Base-by-base conservation (phyloP, 192 early-diverging fungal genomes). In the Ambispora gerdemannii region DNA sequence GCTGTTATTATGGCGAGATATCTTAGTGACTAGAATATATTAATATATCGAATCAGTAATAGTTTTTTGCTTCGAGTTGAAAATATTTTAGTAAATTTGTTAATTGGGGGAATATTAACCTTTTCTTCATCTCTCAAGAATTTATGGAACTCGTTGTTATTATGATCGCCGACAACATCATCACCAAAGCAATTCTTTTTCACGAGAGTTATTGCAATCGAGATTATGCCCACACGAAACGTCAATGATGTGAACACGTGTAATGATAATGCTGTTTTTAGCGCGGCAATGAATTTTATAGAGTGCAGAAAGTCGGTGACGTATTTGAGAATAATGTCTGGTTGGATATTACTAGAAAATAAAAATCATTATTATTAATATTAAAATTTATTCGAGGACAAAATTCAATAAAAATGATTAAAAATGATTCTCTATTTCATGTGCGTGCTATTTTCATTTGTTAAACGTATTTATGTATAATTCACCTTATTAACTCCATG, bases 1-100 rank as follows among this genome's bases (percentile, higher is more conserved):
- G 66, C 50, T 13, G 50, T 55, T 33, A 67, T 67, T 20, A 66
- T 43, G 38, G 38, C 38, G 38, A 43, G 38, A 43, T 43, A 43
- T 43, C 38, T 43, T 43, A 10, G 38, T 6, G 38, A 15, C 38
- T 43, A 43, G 7, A 43, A 15, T 10, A 43, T 43, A n/a, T n/a
- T n/a, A n/a, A n/a, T n/a, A n/a, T n/a, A n/a, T n/a, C n/a, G n/a
- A n/a, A n/a, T n/a, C n/a, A n/a, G n/a, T n/a, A n/a, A n/a, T n/a
- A n/a, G n/a, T n/a, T n/a, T n/a, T n/a, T 43, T 10, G 15, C 6
- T 43, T 43, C 6, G 38, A 15, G 38, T 43, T 43, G 15, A 43
- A 43, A 43, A 43, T 10, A 43, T 43, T 43, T 15, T 43, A n/a
- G 7, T 43, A 43, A 43, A 43, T 43, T 43, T 6, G 6, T 43